Evolutionary conservation across 1,284 basidiomycete genomes (phyloP), one percentile per base, ranked within the genome.

Genomic region (Heterobasidion parviporum): DNA sequence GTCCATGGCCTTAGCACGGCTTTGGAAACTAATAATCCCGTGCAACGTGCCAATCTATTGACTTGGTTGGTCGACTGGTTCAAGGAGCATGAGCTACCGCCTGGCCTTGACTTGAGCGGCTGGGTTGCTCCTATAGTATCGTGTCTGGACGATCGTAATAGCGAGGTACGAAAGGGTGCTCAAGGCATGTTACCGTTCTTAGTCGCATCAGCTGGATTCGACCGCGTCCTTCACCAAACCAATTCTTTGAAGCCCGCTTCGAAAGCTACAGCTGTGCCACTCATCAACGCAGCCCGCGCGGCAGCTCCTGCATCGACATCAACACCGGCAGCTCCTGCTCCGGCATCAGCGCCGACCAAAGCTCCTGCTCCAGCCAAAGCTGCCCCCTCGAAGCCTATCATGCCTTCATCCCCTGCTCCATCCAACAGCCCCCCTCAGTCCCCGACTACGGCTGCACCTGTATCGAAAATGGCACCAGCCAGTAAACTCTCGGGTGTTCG

Each of bases 161-260:
- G 81, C 6, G 96, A 99, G 63, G 92, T 99, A 6, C 85, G 97
- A 58, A 98, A 98, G 70, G 87, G 84, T 9, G 93, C 95, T 1
- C 87, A 92, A 60, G 85, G 85, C 2, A 70, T 96, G 18, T 71
- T 99, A 18, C 94, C 94, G 0, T 75, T 77, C 51, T 74, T 99
- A 53, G 87, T 99, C 52, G 72, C 79, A 8, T 85, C 75, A 51
- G 85, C 85, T 20, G 94, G 97, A 1, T 93, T 84, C 67, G 92
- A 95, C 62, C 84, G 82, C 63, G 87, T 99, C 50, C 77, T 97
- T 74, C 87, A 92, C 50, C 87, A 94, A 69, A 89, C 94, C 3
- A 85, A 80, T 58, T 82, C 84, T 1, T 77, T 99, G 59, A 99
- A 99, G 70, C 88, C 96, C 15, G 97, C 97, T 0, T 97, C 95